Evolutionary conservation across 2,329 filamentous ascomycete genomes (phyloP).

Genomic region (Epichloe gansuensis): DNA sequence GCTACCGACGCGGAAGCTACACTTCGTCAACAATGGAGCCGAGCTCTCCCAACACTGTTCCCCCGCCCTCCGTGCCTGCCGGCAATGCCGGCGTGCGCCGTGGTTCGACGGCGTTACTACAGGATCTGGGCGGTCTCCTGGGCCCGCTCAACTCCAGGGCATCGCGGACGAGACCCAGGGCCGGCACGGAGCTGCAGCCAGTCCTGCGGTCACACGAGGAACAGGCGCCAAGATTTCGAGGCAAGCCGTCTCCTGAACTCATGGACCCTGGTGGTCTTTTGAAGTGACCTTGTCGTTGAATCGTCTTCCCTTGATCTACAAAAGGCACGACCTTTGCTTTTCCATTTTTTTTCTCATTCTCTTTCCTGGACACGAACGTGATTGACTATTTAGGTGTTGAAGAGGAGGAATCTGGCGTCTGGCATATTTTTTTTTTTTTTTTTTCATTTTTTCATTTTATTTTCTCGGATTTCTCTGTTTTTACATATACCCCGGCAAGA

Average conservation of each 20-base stretch:
- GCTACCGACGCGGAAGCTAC: conserved; percentile 27
- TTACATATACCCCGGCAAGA: conserved; percentile 7
- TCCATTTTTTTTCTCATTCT: too few species aligned
- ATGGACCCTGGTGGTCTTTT: conserved; percentile 29
- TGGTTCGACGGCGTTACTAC: conserved; percentile 44
- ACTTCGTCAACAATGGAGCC: conserved; percentile 29
- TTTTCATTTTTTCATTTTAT: too few species aligned
- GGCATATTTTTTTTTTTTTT: too few species aligned
- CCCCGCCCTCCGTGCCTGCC: conserved; percentile 33
- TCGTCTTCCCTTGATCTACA: too few species aligned
- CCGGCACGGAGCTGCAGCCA: conserved; percentile 32
- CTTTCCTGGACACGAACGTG: too few species aligned
- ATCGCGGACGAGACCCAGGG: conserved; percentile 18
- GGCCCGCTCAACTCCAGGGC: conserved; percentile 25
- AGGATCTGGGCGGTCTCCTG: conserved; percentile 44
- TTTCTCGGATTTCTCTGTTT: background rate
- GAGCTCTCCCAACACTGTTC: conserved; percentile 21
- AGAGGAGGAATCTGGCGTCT: too few species aligned
- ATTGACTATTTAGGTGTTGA: too few species aligned
- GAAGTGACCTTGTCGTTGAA: conserved; percentile 13
- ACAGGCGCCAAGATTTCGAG: conserved; percentile 18
- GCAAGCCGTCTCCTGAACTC: conserved; percentile 21
- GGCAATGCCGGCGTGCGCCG: conserved; percentile 32
- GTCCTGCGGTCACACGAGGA: conserved; percentile 30
- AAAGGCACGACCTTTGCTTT: too few species aligned